Base-by-base conservation (phyloP, 805 yeast genomes). In the Brettanomyces naardenensis region DNA sequence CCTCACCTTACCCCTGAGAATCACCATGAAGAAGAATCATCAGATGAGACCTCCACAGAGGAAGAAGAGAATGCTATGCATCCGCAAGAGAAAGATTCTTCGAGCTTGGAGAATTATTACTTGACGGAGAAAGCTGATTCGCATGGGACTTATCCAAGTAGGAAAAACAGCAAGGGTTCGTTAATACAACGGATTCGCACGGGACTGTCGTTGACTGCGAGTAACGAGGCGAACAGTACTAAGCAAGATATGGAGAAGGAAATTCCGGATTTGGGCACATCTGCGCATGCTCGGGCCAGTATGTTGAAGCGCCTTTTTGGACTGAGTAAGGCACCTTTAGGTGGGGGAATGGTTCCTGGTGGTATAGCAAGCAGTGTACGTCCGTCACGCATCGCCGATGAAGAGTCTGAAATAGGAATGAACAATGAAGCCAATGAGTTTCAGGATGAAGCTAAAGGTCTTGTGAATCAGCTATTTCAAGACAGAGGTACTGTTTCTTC, bases 11-110 rank as follows among this genome's bases (percentile, higher is more conserved):
- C 7, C 7, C 26, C 26, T 23, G 5, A 9, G 9, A 15, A n/a
- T 14, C 7, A 15, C 14, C 9, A 14, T 19, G 59, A 48, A 11
- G 62, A 53, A 30, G 54, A 47, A 18, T 53, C 62, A 1, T 56
- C 62, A 4, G 53, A 46, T 13, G 42, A 36, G 13, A 47, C 39
- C 21, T 26, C 38, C n/a, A 31, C 23, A 6, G 33, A 31, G 20
- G 33, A 34, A 19, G 41, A 15, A 10, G 33, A 20, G 18, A 23
- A 32, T 7, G 19, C 27, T 17, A 13, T 20, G 11, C 26, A 23
- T 7, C 25, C 31, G 22, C 33, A 17, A 11, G 20, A 28, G 4
- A 22, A 38, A 5, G n/a, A 25, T 18, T n/a, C n/a, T n/a, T n/a
- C n/a, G n/a, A n/a, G n/a, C n/a, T 26, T n/a, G 36, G 44, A 20